phyloP scores from a whole-genome alignment of 306 rosid genomes.

The Sphenostylis stenocarpa region DNA sequence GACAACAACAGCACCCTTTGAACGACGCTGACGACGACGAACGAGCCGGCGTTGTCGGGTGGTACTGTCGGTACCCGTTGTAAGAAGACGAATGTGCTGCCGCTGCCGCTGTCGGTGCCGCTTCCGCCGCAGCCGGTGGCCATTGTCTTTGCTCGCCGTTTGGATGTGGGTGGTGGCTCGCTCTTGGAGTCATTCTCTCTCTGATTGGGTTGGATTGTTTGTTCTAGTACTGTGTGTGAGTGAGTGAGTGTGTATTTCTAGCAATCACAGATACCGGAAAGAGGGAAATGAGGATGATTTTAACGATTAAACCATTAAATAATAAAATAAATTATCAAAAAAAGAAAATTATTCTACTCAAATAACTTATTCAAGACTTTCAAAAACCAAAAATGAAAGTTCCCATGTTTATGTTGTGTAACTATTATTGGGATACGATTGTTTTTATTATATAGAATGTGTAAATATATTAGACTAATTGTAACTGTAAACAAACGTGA shows the following conservation, averaged over 20 bases:
- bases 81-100: neutral
- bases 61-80: slow-evolving; percentile 34
- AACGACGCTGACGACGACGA: slow-evolving; percentile 73
- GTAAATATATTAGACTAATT: no score
- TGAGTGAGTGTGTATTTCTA: neutral
- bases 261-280: neutral
- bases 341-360: neutral
- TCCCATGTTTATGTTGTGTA: neutral
- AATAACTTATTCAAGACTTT: neutral
- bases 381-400: neutral
- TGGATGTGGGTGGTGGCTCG: neutral
- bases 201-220: neutral
- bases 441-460: no score
- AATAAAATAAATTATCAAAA: neutral
- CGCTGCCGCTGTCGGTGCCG: neutral
- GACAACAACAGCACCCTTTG: slow-evolving; percentile 93
- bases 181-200: slow-evolving; percentile 26
- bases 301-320: neutral
- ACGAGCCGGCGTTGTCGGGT: slow-evolving; percentile 41
- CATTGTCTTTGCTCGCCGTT: slow-evolving; percentile 25
- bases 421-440: neutral
- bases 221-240: neutral
- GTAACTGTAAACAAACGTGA: neutral
- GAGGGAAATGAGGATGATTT: slow-evolving; percentile 6
- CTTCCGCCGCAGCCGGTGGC: neutral